Evolutionary conservation across 129 eudicot genomes (phyloP), one percentile per base, ranked within the genome.

Genomic region (Lonicera japonica): DNA sequence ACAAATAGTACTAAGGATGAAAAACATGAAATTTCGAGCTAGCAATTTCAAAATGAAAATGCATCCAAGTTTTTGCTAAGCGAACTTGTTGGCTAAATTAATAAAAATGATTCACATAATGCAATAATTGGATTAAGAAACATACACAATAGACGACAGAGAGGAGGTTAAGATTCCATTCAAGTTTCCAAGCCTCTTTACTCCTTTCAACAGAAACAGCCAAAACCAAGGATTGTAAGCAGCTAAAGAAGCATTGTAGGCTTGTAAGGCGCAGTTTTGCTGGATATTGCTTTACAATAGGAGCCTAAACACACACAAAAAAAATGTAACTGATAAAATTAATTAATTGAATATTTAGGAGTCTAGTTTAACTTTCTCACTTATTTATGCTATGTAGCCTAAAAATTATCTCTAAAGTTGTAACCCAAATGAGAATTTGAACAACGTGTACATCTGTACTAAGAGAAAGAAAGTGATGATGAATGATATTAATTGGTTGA

Each of bases 91-190:
- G n/a, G n/a, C 36, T 29, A 29, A 29, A 29, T 29, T 2, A 29
- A 29, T 1, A 29, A 6, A 29, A 29, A 29, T 29, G n/a, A n/a
- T n/a, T n/a, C n/a, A n/a, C n/a, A n/a, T n/a, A n/a, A 63, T 29
- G 36, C 36, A 29, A 29, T 1, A 29, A 29, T 29, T 29, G 5
- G 1, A 22, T 0, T 16, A 54, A 16, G 25, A 17, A 40, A 55
- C 73, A 20, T 74, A 74, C 79, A 48, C 75, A 68, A 23, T 75
- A 68, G 21, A 54, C 36, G 5, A 75, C 75, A 4, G 80, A 55
- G 11, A 68, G 39, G 23, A 75, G 80, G 63, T 69, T 63, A 13
- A 69, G 14, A 57, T 75, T 53, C 80, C 80, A 75, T 5, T 60
- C 60, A 43, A 68, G 63, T 51, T 68, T 74, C 70, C 69, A 74